phyloP scores from a whole-genome alignment of 2,329 filamentous ascomycete genomes.

The Fusarium sp. region DNA sequence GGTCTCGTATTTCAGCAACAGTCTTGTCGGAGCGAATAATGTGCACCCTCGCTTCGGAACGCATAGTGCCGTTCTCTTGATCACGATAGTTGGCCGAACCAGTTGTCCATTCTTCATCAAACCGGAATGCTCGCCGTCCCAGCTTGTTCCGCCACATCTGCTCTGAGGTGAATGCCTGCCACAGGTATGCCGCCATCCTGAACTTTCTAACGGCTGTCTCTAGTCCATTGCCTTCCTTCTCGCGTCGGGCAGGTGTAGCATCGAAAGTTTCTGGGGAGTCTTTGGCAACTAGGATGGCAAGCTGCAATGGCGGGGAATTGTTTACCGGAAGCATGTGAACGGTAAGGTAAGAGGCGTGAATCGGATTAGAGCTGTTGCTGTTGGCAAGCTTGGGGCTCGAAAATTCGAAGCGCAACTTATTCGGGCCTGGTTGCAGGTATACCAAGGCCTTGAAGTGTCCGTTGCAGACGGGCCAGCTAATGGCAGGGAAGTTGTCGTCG shows the following conservation, averaged over 20 bases:
- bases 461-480: constrained; percentile 87
- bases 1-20: constrained; percentile 83
- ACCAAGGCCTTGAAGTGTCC: constrained; percentile 94
- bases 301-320: constrained; percentile 85
- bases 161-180: constrained; percentile 97
- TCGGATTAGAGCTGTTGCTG: constrained; percentile 74
- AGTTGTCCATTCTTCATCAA: constrained; percentile 95
- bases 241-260: constrained; percentile 79
- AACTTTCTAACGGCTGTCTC: constrained; percentile 90
- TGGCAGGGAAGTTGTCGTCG: constrained; percentile 87
- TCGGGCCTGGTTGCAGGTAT: constrained; percentile 92
- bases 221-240: constrained; percentile 86
- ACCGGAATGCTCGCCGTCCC: constrained; percentile 87
- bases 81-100: constrained; percentile 86
- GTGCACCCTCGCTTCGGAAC: constrained; percentile 92
- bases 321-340: constrained; percentile 89
- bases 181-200: constrained; percentile 94
- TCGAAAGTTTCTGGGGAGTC: constrained; percentile 92
- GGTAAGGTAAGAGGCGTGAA: constrained; percentile 84
- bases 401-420: constrained; percentile 90
- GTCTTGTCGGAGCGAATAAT: constrained; percentile 87
- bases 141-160: constrained; percentile 94
- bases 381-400: constrained; percentile 84
- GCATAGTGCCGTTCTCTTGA: constrained; percentile 77
- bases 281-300: constrained; percentile 88